These are phyloP conservation scores for Berkeleyomyces basicola DNA, from an alignment of 2,329 filamentous ascomycete genomes.

Conservation along the genomic window DNA sequence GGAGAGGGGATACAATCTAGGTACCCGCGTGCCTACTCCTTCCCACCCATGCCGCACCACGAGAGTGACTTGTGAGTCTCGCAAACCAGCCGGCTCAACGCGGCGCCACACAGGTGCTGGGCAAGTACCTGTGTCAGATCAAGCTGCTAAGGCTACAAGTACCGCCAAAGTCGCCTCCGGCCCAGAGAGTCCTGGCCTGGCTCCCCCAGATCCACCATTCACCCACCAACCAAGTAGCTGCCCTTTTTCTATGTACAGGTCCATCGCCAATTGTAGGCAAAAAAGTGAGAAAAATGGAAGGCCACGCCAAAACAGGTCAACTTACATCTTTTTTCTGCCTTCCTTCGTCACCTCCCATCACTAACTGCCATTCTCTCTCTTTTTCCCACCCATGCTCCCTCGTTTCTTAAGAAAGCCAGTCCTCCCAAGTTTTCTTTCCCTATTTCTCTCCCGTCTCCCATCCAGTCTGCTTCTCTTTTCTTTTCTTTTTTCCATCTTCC, in stretches of 20 bases:
- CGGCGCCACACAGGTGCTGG: not conserved
- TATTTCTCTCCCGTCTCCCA: slow-evolving; percentile 16
- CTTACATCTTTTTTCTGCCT: slow-evolving; percentile 6
- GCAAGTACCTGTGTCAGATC: not conserved
- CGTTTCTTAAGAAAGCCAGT: slow-evolving; percentile 15
- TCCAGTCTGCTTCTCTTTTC: slow-evolving; percentile 18
- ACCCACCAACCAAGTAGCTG: not conserved
- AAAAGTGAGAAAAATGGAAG: not conserved
- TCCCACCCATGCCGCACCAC: not conserved
- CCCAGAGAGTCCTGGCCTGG: not conserved
- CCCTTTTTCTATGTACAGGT: not conserved
- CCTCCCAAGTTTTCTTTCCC: slow-evolving; percentile 17
- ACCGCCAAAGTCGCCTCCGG: not conserved
- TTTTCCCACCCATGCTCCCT: slow-evolving; percentile 9
- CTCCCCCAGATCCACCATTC: not conserved
- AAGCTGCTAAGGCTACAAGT: not conserved
- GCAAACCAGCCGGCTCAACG: not conserved
- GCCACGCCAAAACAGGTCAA: slow-evolving; percentile 3
- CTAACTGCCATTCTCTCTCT: slow-evolving; percentile 13
- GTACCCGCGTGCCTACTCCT: not conserved
- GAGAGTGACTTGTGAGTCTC: not conserved
- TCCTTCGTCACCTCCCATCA: slow-evolving; percentile 13
- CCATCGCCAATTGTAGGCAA: not conserved
- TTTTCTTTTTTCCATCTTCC: slow-evolving; percentile 18
- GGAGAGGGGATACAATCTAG: not conserved